Percentiles rank a stretch among this genome's conserved stretches.
Conservation (phyloP, 345 rosid species). For the Syzygium jambos region DNA sequence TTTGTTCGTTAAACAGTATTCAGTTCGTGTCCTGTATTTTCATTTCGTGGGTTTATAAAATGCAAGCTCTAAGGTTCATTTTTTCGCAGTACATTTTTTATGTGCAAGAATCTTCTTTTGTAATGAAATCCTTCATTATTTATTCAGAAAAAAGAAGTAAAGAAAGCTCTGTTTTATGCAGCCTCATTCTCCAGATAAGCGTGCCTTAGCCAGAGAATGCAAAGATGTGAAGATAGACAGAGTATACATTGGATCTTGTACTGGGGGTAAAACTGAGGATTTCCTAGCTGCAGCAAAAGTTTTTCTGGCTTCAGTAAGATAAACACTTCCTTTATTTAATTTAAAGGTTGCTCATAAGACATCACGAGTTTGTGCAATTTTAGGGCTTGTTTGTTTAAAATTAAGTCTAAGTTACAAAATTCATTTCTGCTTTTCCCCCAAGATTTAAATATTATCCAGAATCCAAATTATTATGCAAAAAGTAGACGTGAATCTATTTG, state of each 20-base stretch:
- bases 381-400: neutral
- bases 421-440: neutral
- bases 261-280: conserved; percentile 97
- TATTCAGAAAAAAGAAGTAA: conserved; percentile 2
- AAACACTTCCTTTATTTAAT: neutral
- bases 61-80: neutral
- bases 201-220: conserved; percentile 97
- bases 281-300: conserved; percentile 94
- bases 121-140: neutral
- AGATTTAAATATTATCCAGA: neutral
- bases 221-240: conserved; percentile 97
- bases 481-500: neutral
- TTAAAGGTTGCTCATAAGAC: neutral
- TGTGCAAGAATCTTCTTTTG: neutral
- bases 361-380: neutral
- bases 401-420: neutral
- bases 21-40: neutral
- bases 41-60: neutral
- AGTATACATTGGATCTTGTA: conserved; percentile 97
- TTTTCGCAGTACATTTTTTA: neutral
- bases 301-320: conserved; percentile 68
- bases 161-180: conserved; percentile 18
- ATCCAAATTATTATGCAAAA: neutral
- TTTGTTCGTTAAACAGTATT: neutral
- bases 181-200: conserved; percentile 99